A percentile compares a stretch with the other conserved stretches of the same genome.
Evolutionary conservation across 2,329 filamentous ascomycete genomes (phyloP).

Genomic region (Westerdykella aurantiaca): DNA sequence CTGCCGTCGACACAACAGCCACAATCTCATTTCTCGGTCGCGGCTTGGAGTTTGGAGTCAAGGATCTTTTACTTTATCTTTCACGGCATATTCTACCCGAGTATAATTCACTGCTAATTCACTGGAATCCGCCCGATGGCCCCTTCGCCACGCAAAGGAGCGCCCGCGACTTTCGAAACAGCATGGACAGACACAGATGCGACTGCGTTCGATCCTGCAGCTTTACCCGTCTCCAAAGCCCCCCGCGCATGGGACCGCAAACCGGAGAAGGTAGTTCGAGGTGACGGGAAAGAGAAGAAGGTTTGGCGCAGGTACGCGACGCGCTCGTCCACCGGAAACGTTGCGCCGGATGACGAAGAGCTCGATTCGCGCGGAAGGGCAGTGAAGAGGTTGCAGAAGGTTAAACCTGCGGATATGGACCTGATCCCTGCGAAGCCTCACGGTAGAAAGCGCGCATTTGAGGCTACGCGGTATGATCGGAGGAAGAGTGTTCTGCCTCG

Average conservation of each 20-base stretch:
- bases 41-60: too few species aligned
- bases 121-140: slow-evolving; percentile 16
- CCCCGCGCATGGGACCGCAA: slow-evolving; percentile 47
- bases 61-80: too few species aligned
- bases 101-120: too few species aligned
- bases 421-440: slow-evolving; percentile 15
- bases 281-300: slow-evolving; percentile 38
- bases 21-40: neutral
- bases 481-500: slow-evolving; percentile 33
- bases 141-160: slow-evolving; percentile 27
- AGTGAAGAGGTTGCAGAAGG: slow-evolving; percentile 43
- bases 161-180: slow-evolving; percentile 26
- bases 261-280: slow-evolving; percentile 37
- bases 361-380: slow-evolving; percentile 36
- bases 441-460: slow-evolving; percentile 27
- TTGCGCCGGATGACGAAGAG: slow-evolving; percentile 13
- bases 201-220: slow-evolving; percentile 37
- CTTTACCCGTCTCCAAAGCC: slow-evolving; percentile 39
- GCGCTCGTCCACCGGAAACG: slow-evolving; percentile 20
- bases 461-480: slow-evolving; percentile 34
- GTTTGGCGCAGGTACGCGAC: slow-evolving; percentile 44
- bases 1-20: neutral
- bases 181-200: slow-evolving; percentile 41
- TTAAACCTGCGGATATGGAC: slow-evolving; percentile 29
- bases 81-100: too few species aligned